Conservation (phyloP, 148 eudicot species). For the Suaeda aralocaspica region DNA sequence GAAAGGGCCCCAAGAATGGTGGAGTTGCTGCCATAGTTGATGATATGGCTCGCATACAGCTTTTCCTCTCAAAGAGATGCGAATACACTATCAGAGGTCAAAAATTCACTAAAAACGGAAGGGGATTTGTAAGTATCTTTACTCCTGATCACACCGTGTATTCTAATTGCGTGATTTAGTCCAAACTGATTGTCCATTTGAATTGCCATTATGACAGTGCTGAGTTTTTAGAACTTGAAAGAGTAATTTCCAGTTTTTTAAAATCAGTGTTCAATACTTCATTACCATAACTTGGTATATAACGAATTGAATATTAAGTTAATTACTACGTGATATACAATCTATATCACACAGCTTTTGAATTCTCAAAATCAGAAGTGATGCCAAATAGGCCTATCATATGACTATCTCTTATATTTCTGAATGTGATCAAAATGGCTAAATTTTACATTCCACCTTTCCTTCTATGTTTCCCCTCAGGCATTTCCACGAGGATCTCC, state of each 20-base stretch:
- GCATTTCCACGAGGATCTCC: conserved; percentile 75
- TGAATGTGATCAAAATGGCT: not conserved
- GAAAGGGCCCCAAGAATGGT: conserved; percentile 55
- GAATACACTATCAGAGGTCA: conserved; percentile 66
- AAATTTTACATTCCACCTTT: not conserved
- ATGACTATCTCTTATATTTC: too few relatives aligned
- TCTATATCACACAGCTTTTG: not conserved
- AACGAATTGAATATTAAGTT: too few relatives aligned
- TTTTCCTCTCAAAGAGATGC: conserved; percentile 64
- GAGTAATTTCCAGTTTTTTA: too few relatives aligned
- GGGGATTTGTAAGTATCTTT: conserved; percentile 76
- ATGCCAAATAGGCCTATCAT: not conserved
- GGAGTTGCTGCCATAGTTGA: conserved; percentile 77
- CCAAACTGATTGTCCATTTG: not conserved
- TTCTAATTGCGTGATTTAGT: not conserved
- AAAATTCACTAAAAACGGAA: conserved; percentile 64
- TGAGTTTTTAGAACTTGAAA: not conserved
- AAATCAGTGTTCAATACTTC: too few relatives aligned
- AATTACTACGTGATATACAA: not conserved
- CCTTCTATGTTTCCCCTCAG: conserved; percentile 25
- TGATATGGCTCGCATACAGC: conserved; percentile 52
- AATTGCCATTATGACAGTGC: too few relatives aligned
- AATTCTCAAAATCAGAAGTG: not conserved
- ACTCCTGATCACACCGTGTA: not conserved
- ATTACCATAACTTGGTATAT: too few relatives aligned